A percentile compares a stretch with the other conserved stretches of the same genome.
These are phyloP conservation scores for Phaeotremella fagi DNA, from an alignment of 768 basidiomycete genomes.

Conservation along the genomic window DNA sequence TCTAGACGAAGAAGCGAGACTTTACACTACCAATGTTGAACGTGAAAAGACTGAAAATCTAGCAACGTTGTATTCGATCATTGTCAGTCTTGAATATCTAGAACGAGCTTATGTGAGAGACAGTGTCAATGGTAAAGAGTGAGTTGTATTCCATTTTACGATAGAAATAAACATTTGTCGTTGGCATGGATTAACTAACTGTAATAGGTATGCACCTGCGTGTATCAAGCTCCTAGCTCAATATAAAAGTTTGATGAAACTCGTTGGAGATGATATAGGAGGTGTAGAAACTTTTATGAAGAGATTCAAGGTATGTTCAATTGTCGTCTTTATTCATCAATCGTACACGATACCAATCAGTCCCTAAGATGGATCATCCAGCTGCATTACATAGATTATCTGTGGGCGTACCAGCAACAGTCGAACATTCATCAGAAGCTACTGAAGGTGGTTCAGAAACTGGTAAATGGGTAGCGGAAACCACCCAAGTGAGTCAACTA, in stretches of 20 bases:
- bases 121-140: constrained; percentile 85
- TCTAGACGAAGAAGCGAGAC: constrained; percentile 85
- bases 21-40: constrained; percentile 81
- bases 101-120: constrained; percentile 94
- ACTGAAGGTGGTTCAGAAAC: constrained; percentile 67
- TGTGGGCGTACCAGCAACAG: constrained; percentile 92
- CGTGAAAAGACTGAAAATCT: constrained; percentile 81
- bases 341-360: no score
- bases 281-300: constrained; percentile 83
- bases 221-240: constrained; percentile 90
- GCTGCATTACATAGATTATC: constrained; percentile 84
- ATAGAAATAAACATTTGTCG: no score
- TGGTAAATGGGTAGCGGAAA: constrained; percentile 95
- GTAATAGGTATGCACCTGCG: constrained; percentile 90
- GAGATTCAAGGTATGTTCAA: constrained; percentile 65
- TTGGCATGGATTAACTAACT: no score
- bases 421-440: constrained; percentile 83
- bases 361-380: constrained; percentile 86
- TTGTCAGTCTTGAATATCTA: constrained; percentile 86
- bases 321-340: neutral
- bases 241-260: constrained; percentile 94
- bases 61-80: constrained; percentile 84
- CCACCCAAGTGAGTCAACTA: constrained; percentile 73
- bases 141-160: constrained; percentile 50
- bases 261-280: constrained; percentile 70